Percentiles rank a stretch among this genome's conserved stretches.
Conservation (phyloP, 257 asterid genomes). For the Craterostigma plantagineum region DNA sequence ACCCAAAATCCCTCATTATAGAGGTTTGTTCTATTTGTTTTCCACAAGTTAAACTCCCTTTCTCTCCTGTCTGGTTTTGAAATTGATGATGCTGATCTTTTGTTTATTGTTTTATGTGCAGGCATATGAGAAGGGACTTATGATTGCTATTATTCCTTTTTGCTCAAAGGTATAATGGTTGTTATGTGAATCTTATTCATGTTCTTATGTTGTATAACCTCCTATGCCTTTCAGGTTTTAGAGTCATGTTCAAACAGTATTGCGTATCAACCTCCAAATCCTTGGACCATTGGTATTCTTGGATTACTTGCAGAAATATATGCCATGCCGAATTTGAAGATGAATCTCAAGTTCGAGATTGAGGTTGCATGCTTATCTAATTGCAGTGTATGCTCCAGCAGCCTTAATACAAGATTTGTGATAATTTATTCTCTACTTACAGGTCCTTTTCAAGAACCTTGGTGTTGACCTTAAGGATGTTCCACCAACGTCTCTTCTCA, state of each 20-base stretch:
- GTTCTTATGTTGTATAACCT: conserved; percentile 5
- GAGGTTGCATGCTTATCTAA: conserved; percentile 31
- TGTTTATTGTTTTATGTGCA: conserved; percentile 15
- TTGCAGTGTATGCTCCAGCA: neutral
- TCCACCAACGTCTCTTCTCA: conserved; percentile 70
- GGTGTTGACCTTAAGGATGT: conserved; percentile 84
- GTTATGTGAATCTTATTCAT: conserved; percentile 3
- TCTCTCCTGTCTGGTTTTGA: neutral
- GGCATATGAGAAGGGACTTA: conserved; percentile 93
- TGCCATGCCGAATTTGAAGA: conserved; percentile 89
- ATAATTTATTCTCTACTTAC: conserved; percentile 12
- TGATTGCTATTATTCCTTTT: conserved; percentile 97
- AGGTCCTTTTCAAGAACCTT: conserved; percentile 90
- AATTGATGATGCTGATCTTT: neutral
- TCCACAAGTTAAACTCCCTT: neutral
- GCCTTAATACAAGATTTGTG: neutral
- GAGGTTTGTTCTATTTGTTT: conserved; percentile 31
- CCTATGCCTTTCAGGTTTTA: conserved; percentile 29
- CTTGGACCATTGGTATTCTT: conserved; percentile 99
- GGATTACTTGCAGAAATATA: conserved; percentile 86
- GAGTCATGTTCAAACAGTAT: conserved; percentile 88
- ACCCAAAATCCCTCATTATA: conserved; percentile 72
- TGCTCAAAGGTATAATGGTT: conserved; percentile 64
- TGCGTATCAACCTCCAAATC: conserved; percentile 96
- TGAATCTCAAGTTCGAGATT: conserved; percentile 94